These are phyloP conservation scores for Plenodomus biglobosus DNA, from an alignment of 2,329 filamentous ascomycete species.

Conservation along the genomic window DNA sequence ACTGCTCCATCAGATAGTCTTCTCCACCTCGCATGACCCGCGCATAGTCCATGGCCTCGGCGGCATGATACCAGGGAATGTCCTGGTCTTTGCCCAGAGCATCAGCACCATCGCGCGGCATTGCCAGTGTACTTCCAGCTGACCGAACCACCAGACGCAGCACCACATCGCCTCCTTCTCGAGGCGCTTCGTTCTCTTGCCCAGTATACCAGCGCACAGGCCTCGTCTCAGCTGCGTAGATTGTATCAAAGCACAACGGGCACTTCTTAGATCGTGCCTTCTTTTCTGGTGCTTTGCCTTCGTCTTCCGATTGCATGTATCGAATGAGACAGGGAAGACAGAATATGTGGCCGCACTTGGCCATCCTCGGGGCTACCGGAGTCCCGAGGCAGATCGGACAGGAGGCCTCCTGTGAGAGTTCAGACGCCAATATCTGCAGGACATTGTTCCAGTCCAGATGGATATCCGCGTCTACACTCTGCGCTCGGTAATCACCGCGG, in stretches of 20 bases:
- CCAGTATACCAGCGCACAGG: constrained; percentile 90
- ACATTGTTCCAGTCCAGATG: constrained; percentile 90
- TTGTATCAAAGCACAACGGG: constrained; percentile 88
- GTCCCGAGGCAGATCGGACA: constrained; percentile 95
- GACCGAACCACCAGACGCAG: constrained; percentile 81
- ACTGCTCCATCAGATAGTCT: constrained; percentile 82
- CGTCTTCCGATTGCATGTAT: constrained; percentile 87
- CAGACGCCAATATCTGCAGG: constrained; percentile 86
- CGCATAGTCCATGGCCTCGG: constrained; percentile 91
- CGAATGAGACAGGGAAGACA: constrained; percentile 90
- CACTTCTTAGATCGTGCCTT: constrained; percentile 88
- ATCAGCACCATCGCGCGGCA: constrained; percentile 81
- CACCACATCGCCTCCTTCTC: constrained; percentile 85
- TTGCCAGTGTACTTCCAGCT: constrained; percentile 77
- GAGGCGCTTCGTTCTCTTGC: constrained; percentile 78
- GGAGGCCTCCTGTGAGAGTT: constrained; percentile 81
- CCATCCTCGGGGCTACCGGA: constrained; percentile 93
- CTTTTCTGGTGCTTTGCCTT: constrained; percentile 63
- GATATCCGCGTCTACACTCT: constrained; percentile 83
- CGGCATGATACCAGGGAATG: constrained; percentile 92
- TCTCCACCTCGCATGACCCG: constrained; percentile 92
- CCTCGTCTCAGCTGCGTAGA: constrained; percentile 88
- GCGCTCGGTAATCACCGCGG: constrained; percentile 72
- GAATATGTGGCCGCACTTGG: constrained; percentile 95
- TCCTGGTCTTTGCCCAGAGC: constrained; percentile 69